Percentiles rank a stretch among this genome's conserved stretches.
phyloP scores from a whole-genome alignment of 768 basidiomycete genomes.

The Kwoniella sp. region DNA sequence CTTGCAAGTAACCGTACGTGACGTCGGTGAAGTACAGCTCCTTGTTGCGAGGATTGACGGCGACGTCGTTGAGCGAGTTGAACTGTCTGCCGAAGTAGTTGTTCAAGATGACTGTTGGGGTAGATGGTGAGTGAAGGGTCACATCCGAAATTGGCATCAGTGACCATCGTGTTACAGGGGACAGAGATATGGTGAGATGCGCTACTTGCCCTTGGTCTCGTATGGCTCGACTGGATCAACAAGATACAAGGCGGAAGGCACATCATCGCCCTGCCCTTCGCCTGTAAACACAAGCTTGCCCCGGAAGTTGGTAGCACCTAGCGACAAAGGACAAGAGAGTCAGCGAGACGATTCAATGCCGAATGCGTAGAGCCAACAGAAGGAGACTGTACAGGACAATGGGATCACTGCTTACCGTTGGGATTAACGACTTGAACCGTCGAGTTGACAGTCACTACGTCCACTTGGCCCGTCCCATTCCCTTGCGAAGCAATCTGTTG shows the following conservation, averaged over 20 bases:
- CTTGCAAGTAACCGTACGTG: slow-evolving; percentile 65
- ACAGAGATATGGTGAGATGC: background rate
- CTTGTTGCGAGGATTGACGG: slow-evolving; percentile 68
- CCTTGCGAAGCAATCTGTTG: slow-evolving; percentile 59
- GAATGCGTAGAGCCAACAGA: slow-evolving; percentile 62
- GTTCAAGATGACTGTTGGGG: slow-evolving; percentile 62
- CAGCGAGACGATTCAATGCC: slow-evolving; percentile 52
- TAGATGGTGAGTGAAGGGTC: slow-evolving; percentile 7
- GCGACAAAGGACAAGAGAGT: slow-evolving; percentile 59
- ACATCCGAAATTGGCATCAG: background rate
- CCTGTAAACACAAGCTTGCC: slow-evolving; percentile 66
- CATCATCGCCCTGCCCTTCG: slow-evolving; percentile 65
- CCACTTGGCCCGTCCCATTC: slow-evolving; percentile 58
- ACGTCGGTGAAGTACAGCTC: slow-evolving; percentile 76
- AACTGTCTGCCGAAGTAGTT: slow-evolving; percentile 80
- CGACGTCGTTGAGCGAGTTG: slow-evolving; percentile 79
- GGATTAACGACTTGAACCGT: slow-evolving; percentile 20
- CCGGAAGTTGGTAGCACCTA: slow-evolving; percentile 61
- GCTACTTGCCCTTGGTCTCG: slow-evolving; percentile 62
- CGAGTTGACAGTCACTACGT: slow-evolving; percentile 23
- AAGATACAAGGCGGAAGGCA: slow-evolving; percentile 67
- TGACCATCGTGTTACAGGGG: background rate
- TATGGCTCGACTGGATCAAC: slow-evolving; percentile 68
- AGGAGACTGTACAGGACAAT: background rate
- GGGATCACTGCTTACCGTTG: slow-evolving; percentile 66